These are phyloP conservation scores for Yamadazyma paraphyllophila DNA, from an alignment of 805 yeast genomes.

Conservation along the genomic window DNA sequence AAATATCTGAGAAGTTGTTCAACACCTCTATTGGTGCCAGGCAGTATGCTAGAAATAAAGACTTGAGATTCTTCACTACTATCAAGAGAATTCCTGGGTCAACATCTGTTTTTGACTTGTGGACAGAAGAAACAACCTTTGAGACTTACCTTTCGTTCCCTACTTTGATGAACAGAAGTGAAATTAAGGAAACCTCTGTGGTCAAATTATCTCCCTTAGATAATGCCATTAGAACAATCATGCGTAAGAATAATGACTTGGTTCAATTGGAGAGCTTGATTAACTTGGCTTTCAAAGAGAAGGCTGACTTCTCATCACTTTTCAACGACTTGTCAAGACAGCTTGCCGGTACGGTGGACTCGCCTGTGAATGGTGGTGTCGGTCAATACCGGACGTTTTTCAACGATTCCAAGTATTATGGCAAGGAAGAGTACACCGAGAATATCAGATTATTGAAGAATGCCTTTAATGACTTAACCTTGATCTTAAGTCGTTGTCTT, in stretches of 20 bases:
- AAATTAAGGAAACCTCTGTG: constrained; percentile 49
- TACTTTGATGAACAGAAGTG: constrained; percentile 81
- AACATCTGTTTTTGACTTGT: constrained; percentile 66
- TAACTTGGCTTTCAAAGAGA: constrained; percentile 50
- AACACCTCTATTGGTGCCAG: constrained; percentile 60
- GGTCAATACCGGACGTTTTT: constrained; percentile 77
- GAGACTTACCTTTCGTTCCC: constrained; percentile 79
- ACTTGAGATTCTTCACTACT: constrained; percentile 66
- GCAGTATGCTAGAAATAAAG: constrained; percentile 72
- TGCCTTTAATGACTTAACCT: constrained; percentile 67
- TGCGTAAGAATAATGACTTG: constrained; percentile 69
- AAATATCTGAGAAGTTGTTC: constrained; percentile 44
- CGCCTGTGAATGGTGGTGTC: constrained; percentile 92
- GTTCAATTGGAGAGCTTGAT: constrained; percentile 63
- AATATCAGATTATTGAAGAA: constrained; percentile 37
- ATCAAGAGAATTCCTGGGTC: constrained; percentile 73
- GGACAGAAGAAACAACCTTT: constrained; percentile 87
- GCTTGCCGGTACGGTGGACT: constrained; percentile 81
- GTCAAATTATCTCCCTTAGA: constrained; percentile 77
- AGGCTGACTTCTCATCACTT: constrained; percentile 44
- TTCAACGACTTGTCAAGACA: constrained; percentile 68
- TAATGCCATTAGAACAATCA: constrained; percentile 70
- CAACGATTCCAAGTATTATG: constrained; percentile 34
- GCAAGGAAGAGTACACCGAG: constrained; percentile 28
- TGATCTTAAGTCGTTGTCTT: constrained; percentile 63